phyloP scores from a whole-genome alignment of 208 protist genomes.

The Acanthamoeba sp. region DNA sequence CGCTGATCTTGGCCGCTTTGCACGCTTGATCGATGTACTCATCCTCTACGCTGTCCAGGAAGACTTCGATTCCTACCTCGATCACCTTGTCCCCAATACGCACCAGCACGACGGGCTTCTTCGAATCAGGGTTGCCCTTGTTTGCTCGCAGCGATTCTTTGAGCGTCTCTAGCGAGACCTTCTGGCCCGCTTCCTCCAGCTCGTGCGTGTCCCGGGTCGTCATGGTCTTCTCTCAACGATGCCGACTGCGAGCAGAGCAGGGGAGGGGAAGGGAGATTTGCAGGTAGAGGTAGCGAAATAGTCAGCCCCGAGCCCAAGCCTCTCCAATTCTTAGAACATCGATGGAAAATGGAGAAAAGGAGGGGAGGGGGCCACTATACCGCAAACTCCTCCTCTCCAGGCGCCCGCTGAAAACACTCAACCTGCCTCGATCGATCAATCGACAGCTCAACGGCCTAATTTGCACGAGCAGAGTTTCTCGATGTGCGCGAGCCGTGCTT shows the following conservation, averaged over 20 bases:
- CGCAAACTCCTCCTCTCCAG: too few species aligned
- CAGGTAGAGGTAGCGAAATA: background rate
- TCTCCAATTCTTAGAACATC: too few species aligned
- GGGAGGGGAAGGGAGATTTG: background rate
- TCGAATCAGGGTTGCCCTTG: conserved; percentile 30
- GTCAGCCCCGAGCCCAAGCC: background rate
- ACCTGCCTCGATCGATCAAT: too few species aligned
- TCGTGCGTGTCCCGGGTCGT: conserved; percentile 62
- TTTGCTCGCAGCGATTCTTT: conserved; percentile 38
- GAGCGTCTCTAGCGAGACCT: conserved; percentile 44
- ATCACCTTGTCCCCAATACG: conserved; percentile 58
- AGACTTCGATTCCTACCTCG: conserved; percentile 61
- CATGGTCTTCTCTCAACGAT: background rate
- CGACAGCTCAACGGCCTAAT: too few species aligned
- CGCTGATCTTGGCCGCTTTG: background rate
- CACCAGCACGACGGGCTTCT: conserved; percentile 39
- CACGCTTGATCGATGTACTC: conserved; percentile 23
- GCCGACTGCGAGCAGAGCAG: background rate
- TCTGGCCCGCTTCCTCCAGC: conserved; percentile 53
- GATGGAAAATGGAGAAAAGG: too few species aligned
- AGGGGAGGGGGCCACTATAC: too few species aligned
- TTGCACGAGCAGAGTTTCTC: background rate
- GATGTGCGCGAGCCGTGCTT: background rate
- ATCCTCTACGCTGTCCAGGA: conserved; percentile 5
- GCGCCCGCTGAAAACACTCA: too few species aligned